Base-by-base conservation (phyloP, 805 yeast species). In the Danielia reshetovae region DNA sequence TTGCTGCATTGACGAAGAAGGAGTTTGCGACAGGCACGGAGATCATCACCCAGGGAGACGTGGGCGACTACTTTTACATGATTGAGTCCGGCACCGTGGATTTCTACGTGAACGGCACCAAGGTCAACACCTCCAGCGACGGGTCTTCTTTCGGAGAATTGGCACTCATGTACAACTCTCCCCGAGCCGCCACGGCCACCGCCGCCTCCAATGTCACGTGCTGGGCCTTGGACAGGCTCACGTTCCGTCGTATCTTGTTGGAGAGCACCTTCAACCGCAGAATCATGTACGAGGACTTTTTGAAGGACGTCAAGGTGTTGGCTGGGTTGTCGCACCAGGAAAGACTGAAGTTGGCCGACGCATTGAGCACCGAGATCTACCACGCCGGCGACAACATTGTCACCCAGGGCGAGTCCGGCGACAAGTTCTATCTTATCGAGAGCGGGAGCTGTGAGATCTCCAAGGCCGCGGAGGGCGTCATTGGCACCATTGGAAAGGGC, bases 111-210 rank as follows among this genome's bases (percentile, higher is more conserved):
- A 77, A 86, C 56, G 83, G 78, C 34, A 57, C 72, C 28, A 74
- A 78, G 51, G 90, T 88, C 24, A 81, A 76, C 54, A 68, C 83
- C 1, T 74, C 85, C n/a, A 82, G 85, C 7, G 79, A 86, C 25
- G 97, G 97, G 5, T 77, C 95, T 4, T 81, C 90, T 29, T 93
- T 93, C 62, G 98, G 98, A 55, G 98, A 93, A 62, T 74, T 93
- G 53, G 98, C 98, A 3, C 73, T 93, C 51, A 88, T 93, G 96
- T 90, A 93, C 68, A 90, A 93, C 60, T 80, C 96, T 13, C 97
- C 97, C 42, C 80, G 98, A 63, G 97, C 97, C 6, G 97, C 97
- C 7, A 87, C 97, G 1, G 97, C 85, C 1, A 59, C 69, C 16
- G 71, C 84, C 6, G 86, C 83, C 41, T 73, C 82, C 51, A 77